Percentiles rank a stretch among this genome's conserved stretches.
phyloP scores from a whole-genome alignment of 148 eudicot genomes.

The Beta vulgaris region DNA sequence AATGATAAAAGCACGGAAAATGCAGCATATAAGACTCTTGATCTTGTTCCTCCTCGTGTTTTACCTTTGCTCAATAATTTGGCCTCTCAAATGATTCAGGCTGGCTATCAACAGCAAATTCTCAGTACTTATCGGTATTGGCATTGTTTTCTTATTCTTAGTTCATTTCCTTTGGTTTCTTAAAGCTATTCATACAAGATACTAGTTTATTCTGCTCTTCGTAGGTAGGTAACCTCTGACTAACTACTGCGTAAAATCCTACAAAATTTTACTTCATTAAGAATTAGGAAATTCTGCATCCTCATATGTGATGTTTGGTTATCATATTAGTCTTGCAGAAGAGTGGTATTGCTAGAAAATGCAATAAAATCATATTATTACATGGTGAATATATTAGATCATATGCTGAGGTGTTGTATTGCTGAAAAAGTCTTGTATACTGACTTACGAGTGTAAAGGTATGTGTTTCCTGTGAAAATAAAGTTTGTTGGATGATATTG shows the following conservation, averaged over 20 bases:
- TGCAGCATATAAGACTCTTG: conserved; percentile 39
- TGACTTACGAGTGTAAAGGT: too few species aligned
- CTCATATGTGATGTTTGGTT: neutral
- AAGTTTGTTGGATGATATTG: too few species aligned
- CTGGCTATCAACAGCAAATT: conserved; percentile 80
- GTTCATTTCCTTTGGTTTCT: neutral
- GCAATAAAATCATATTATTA: too few species aligned
- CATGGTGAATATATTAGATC: too few species aligned
- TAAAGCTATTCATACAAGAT: neutral
- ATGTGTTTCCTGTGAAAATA: too few species aligned
- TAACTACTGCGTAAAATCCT: neutral
- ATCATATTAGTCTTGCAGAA: neutral
- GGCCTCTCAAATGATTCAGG: conserved; percentile 66
- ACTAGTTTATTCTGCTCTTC: neutral
- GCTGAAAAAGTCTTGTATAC: too few species aligned
- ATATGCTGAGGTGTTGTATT: too few species aligned
- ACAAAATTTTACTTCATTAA: neutral
- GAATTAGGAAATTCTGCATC: neutral
- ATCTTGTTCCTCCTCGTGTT: conserved; percentile 70
- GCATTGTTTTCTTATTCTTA: neutral
- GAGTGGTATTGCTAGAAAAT: neutral
- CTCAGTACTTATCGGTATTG: conserved; percentile 61
- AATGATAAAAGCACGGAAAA: conserved; percentile 42
- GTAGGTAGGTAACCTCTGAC: neutral
- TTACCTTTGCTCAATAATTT: conserved; percentile 69